A percentile compares a stretch with the other conserved stretches of the same genome.
Evolutionary conservation across 176 grass and related monocot species (phyloP).

Genomic region (Musa troglodytarum): DNA sequence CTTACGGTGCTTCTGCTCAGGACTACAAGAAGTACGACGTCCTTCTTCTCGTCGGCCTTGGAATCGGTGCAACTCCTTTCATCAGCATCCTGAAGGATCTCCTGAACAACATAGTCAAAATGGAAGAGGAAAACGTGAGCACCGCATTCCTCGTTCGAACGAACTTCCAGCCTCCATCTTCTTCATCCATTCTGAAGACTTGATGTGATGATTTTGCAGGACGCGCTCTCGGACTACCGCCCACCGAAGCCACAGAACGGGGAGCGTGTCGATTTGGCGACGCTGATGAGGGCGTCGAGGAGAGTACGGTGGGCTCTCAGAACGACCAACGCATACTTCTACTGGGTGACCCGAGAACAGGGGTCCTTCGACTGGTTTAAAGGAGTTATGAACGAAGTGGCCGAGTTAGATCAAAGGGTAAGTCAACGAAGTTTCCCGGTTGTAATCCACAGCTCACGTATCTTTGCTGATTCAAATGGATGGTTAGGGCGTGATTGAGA

Average conservation of each 20-base stretch:
- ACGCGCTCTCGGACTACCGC: slow-evolving; percentile 63
- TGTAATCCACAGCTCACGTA: too few species aligned
- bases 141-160: too few species aligned
- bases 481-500: slow-evolving; percentile 85
- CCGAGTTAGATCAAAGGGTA: slow-evolving; percentile 90
- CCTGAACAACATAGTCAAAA: slow-evolving; percentile 79
- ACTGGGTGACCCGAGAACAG: slow-evolving; percentile 98
- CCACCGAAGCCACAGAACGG: slow-evolving; percentile 52
- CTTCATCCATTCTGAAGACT: too few species aligned
- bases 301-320: slow-evolving; percentile 58
- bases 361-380: slow-evolving; percentile 99
- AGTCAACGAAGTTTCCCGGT: not conserved
- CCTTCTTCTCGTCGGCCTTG: slow-evolving; percentile 89
- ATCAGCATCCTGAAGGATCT: slow-evolving; percentile 99
- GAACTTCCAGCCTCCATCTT: too few species aligned
- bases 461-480: not conserved
- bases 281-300: slow-evolving; percentile 61
- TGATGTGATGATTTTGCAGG: slow-evolving; percentile 23
- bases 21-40: slow-evolving; percentile 98
- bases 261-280: slow-evolving; percentile 66
- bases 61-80: slow-evolving; percentile 96
- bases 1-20: slow-evolving; percentile 89
- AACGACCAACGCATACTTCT: slow-evolving; percentile 97
- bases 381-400: slow-evolving; percentile 96
- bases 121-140: slow-evolving; percentile 83